Percentiles rank a stretch among this genome's conserved stretches.
Conservation (phyloP, 2,329 filamentous ascomycete species). For the Dactylonectria macrodidyma region DNA sequence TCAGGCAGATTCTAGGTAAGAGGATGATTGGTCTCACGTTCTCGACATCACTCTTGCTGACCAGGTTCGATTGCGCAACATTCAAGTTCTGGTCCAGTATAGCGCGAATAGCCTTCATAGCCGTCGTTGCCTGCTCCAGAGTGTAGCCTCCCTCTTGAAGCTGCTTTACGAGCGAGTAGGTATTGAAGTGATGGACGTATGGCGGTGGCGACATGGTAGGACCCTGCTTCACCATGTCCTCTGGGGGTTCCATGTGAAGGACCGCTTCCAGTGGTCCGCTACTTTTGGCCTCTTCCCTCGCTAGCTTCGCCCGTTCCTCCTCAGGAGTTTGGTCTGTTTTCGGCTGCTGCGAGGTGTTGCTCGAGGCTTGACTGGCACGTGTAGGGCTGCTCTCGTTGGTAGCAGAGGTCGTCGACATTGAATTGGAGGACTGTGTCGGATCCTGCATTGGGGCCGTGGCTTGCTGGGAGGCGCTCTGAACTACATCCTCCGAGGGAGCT, state of each 20-base stretch:
- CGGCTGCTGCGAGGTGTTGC: conserved; percentile 14
- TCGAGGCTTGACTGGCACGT: conserved; percentile 24
- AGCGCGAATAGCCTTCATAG: conserved; percentile 92
- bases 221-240: conserved; percentile 62
- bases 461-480: conserved; percentile 14
- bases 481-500: conserved; percentile 26
- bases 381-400: conserved; percentile 6
- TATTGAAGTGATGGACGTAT: conserved; percentile 98
- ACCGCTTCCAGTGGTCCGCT: conserved; percentile 68
- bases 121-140: conserved; percentile 80
- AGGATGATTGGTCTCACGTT: conserved; percentile 66
- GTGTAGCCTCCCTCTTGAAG: conserved; percentile 83
- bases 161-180: conserved; percentile 87
- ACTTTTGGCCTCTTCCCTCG: conserved; percentile 56
- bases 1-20: not conserved
- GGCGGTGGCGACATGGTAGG: conserved; percentile 81
- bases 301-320: conserved; percentile 48
- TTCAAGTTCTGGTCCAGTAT: conserved; percentile 86
- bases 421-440: conserved; percentile 19
- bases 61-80: conserved; percentile 82
- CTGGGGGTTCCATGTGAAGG: conserved; percentile 61
- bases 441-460: not conserved
- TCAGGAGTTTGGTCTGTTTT: conserved; percentile 31
- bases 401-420: conserved; percentile 20
- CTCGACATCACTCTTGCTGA: conserved; percentile 93